phyloP scores from a whole-genome alignment of 345 rosid genomes.

The Lepidium sativum region DNA sequence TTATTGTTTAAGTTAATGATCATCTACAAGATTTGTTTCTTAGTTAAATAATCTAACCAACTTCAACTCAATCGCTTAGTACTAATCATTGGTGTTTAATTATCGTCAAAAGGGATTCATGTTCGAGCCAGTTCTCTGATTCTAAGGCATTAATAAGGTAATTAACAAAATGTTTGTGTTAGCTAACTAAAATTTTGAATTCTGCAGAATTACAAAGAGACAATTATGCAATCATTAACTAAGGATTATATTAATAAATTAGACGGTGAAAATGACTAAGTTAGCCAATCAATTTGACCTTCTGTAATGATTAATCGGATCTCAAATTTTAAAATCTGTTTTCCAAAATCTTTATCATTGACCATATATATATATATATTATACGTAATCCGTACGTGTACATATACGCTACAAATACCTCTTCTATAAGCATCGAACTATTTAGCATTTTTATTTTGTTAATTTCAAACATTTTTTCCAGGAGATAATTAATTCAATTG shows the following conservation, averaged over 20 bases:
- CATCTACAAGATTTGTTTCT: background rate
- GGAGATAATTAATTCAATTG: no score
- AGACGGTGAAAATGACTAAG: background rate
- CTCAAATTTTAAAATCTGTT: background rate
- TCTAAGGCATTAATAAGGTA: no score
- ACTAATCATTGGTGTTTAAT: background rate
- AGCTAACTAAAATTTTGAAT: background rate
- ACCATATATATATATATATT: background rate
- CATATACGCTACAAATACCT: background rate
- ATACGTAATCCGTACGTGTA: background rate
- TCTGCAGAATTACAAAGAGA: background rate
- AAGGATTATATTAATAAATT: background rate
- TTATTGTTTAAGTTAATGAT: background rate
- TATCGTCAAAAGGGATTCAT: background rate
- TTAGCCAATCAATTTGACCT: background rate
- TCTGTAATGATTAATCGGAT: background rate
- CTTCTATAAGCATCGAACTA: slow-evolving; percentile 4
- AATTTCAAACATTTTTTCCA: no score
- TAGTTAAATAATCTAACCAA: background rate
- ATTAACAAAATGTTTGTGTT: no score
- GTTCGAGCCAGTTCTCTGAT: background rate
- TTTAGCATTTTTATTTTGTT: no score
- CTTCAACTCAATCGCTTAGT: background rate
- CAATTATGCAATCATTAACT: background rate
- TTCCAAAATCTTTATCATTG: background rate